These are phyloP conservation scores for Ustilaginoidea virens DNA, from an alignment of 2,329 filamentous ascomycete genomes.

Conservation along the genomic window DNA sequence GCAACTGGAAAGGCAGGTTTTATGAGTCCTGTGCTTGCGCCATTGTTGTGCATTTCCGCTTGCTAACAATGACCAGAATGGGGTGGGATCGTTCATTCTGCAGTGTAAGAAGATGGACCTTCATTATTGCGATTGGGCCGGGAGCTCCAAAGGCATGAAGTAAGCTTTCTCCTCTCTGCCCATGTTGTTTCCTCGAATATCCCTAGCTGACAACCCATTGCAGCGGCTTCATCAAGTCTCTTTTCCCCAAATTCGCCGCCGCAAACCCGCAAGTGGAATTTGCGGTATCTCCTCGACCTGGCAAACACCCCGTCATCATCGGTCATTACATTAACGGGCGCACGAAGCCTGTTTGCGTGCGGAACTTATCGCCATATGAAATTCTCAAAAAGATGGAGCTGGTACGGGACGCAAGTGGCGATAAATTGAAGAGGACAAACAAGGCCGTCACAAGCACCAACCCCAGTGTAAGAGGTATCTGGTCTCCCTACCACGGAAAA, in stretches of 20 bases:
- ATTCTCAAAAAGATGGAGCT: slow-evolving; percentile 67
- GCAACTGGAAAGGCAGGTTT: slow-evolving; percentile 35
- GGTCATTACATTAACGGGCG: slow-evolving; percentile 88
- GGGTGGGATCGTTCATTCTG: slow-evolving; percentile 89
- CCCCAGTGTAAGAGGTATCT: slow-evolving; percentile 52
- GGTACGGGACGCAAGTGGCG: slow-evolving; percentile 58
- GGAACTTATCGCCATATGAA: slow-evolving; percentile 67
- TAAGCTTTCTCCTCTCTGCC: slow-evolving; percentile 23
- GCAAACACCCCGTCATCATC: slow-evolving; percentile 75
- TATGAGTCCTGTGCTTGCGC: too few relatives aligned
- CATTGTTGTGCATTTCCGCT: too few relatives aligned
- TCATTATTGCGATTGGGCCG: slow-evolving; percentile 93
- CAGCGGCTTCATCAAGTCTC: slow-evolving; percentile 67
- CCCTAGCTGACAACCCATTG: not conserved
- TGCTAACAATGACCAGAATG: slow-evolving; percentile 49
- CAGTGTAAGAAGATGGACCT: slow-evolving; percentile 95
- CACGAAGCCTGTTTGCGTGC: slow-evolving; percentile 73
- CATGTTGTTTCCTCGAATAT: not conserved
- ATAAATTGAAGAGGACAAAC: slow-evolving; percentile 49
- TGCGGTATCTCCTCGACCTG: slow-evolving; percentile 76
- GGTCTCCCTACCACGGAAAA: slow-evolving; percentile 54
- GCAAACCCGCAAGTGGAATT: slow-evolving; percentile 83
- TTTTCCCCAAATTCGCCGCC: slow-evolving; percentile 63
- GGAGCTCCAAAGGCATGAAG: slow-evolving; percentile 92
- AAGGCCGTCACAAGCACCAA: slow-evolving; percentile 51